Base-by-base conservation (phyloP, 345 rosid species). In the Eucalyptus curtisii region DNA sequence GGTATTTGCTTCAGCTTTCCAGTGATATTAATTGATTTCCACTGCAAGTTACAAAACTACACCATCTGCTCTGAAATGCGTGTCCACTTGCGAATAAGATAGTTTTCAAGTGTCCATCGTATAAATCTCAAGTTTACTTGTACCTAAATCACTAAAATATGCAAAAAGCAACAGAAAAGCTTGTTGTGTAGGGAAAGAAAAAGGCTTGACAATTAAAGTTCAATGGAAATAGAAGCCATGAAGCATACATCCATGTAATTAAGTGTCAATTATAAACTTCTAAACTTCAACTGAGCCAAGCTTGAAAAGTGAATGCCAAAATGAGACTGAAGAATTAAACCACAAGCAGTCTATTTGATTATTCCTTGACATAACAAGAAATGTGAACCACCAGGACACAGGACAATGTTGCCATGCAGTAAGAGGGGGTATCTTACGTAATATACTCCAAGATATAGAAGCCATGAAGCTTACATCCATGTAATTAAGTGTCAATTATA, bases 401-500 rank as follows among this genome's bases (percentile, higher is more conserved):
- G 13, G 13, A 68, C 40, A 1, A 68, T 5, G 81, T 68, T 68
- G 44, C 81, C 2, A 2, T 68, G 81, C 44, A 17, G 24, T 2
- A 68, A 33, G 13, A 33, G 88, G 2, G 52, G 20, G 55, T 33
- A 52, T 30, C 95, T 86, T 89, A 98, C 99, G 97, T 97, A 94
- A 97, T 97, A 90, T 98, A 98, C 94, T 98, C 99, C 86, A 97
- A 90, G 91, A 98, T 40, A 68, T 17, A 68, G 44, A 68, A 68
- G 81, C 81, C 44, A 9, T 68, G 81, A 68, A 68, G 44, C 81
- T 17, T 68, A 37, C 1, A 68, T 68, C 0, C 81, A 68, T 9
- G 81, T 33, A 68, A 68, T 68, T 68, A 68, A 10, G 25, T 68
- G 25, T 68, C 24, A 68, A 68, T 68, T 1, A 68, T 33, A 37